Evolutionary conservation across 768 basidiomycete genomes (phyloP).

Genomic region (Pisolithus orientalis): DNA sequence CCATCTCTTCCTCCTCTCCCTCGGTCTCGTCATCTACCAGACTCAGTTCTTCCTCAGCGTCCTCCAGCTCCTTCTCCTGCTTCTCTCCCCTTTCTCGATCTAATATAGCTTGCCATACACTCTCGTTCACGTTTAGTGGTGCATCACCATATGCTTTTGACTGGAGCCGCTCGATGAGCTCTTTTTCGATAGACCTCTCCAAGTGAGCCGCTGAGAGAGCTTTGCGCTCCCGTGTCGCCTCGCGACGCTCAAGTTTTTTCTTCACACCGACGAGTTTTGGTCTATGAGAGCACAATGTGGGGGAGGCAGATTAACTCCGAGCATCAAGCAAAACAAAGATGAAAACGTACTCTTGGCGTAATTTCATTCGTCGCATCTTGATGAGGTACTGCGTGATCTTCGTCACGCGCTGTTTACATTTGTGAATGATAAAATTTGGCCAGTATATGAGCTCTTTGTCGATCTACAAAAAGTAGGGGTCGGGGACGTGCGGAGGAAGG

Average conservation of each 20-base stretch:
- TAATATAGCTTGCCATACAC: conserved; percentile 88
- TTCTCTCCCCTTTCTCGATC: conserved; percentile 63
- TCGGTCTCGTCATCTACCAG: conserved; percentile 52
- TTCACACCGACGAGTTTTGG: conserved; percentile 92
- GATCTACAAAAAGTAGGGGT: conserved; percentile 49
- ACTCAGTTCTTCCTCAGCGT: conserved; percentile 35
- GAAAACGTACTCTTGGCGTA: conserved; percentile 71
- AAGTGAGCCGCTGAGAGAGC: conserved; percentile 93
- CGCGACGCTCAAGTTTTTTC: conserved; percentile 93
- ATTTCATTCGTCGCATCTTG: conserved; percentile 89
- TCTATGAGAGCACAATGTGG: conserved; percentile 34
- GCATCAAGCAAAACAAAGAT: not conserved
- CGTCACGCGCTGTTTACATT: conserved; percentile 98
- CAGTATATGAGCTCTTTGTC: conserved; percentile 95
- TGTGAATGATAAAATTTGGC: conserved; percentile 96
- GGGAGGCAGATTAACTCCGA: not conserved
- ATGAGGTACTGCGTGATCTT: conserved; percentile 99
- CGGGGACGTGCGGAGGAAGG: too few species aligned
- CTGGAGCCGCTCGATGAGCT: conserved; percentile 91
- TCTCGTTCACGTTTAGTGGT: conserved; percentile 96
- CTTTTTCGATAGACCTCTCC: conserved; percentile 92
- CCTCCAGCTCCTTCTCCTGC: conserved; percentile 38
- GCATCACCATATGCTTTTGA: conserved; percentile 97
- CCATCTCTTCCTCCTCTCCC: conserved; percentile 46
- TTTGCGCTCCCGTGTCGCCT: conserved; percentile 89